phyloP scores from a whole-genome alignment of 495 filamentous ascomycete species.

The Xylaria bambusicola region DNA sequence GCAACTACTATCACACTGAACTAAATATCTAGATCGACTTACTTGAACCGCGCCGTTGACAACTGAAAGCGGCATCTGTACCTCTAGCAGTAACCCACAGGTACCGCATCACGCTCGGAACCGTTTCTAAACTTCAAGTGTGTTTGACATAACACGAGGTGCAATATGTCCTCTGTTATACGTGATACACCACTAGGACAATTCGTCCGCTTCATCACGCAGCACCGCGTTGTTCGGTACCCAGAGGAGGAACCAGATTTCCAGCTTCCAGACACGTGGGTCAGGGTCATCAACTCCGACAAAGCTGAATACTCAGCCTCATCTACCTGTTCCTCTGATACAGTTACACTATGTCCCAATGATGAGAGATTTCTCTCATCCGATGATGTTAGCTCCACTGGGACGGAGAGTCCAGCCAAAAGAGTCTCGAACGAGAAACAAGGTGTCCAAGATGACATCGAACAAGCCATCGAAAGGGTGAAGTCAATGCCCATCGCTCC shows the following conservation, averaged over 20 bases:
- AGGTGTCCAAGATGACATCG: slow-evolving; percentile 44
- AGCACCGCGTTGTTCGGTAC: slow-evolving; percentile 54
- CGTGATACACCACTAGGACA: slow-evolving; percentile 59
- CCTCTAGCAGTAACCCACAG: too few relatives aligned
- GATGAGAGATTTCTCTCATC: slow-evolving; percentile 41
- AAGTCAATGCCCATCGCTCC: slow-evolving; percentile 52
- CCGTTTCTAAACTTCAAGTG: too few relatives aligned
- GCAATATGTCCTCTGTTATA: slow-evolving; percentile 33
- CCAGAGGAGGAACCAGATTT: slow-evolving; percentile 57
- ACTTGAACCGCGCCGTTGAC: too few relatives aligned
- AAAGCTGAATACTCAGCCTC: not conserved
- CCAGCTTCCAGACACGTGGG: slow-evolving; percentile 51
- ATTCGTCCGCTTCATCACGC: slow-evolving; percentile 51
- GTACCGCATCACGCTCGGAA: not conserved
- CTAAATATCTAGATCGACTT: too few relatives aligned
- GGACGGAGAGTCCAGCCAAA: slow-evolving; percentile 34
- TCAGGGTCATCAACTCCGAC: too few relatives aligned
- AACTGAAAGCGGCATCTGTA: too few relatives aligned
- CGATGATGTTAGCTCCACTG: slow-evolving; percentile 54
- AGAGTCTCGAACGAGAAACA: slow-evolving; percentile 39
- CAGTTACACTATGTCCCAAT: slow-evolving; percentile 28
- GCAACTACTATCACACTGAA: too few relatives aligned
- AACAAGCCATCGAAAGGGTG: slow-evolving; percentile 44
- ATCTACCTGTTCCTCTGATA: slow-evolving; percentile 15
- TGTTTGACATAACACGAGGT: not conserved